phyloP scores from a whole-genome alignment of 202 grass and related monocot species.

The Eragrostis tef region DNA sequence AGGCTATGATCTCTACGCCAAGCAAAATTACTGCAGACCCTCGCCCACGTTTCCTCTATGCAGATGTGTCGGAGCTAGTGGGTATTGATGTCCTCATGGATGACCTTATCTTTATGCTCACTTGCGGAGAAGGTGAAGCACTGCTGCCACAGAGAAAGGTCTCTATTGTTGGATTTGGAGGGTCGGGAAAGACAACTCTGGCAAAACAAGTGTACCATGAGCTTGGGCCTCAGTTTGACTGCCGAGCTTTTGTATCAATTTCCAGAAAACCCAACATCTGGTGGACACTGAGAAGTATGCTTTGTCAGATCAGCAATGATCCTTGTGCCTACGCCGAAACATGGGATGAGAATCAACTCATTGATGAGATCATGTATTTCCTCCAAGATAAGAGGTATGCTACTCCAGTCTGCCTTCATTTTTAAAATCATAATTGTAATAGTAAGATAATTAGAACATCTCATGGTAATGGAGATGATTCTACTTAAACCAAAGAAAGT shows the following conservation, averaged over 20 bases:
- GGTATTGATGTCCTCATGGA: background rate
- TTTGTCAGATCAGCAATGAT: background rate
- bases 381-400: background rate
- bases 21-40: background rate
- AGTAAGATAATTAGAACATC: too few species aligned
- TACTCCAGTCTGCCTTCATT: background rate
- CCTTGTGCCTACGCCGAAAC: background rate
- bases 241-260: background rate
- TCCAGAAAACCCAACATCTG: background rate
- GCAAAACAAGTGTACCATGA: background rate
- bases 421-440: too few species aligned
- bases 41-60: background rate
- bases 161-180: background rate
- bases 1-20: background rate
- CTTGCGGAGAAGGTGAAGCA: background rate
- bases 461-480: too few species aligned
- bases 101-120: background rate
- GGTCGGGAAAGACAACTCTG: background rate
- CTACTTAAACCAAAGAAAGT: too few species aligned
- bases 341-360: slow-evolving; percentile 5
- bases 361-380: background rate
- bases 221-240: background rate
- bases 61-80: background rate
- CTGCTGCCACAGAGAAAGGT: background rate
- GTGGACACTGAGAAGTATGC: background rate